Evolutionary conservation across 768 basidiomycete species (phyloP), one percentile per base, ranked within the genome.

Genomic region (Suillus subluteus): DNA sequence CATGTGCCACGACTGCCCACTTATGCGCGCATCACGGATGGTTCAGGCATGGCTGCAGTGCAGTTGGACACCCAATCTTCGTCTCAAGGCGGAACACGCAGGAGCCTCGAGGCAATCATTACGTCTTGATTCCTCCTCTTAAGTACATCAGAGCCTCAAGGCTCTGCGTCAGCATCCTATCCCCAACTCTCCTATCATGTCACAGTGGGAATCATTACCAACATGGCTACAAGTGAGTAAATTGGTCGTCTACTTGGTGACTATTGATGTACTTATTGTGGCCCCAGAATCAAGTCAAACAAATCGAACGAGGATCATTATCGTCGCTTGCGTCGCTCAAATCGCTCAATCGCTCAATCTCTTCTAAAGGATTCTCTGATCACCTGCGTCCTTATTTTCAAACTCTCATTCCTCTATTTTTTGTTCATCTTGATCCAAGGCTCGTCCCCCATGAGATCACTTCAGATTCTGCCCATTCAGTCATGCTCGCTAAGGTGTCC

Each of bases 1-100:
- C 32, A 56, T 35, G 32, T 12, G 32, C 11, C 18, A 35, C 21
- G 18, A 6, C 32, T 37, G 32, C 55, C 18, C 11, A 56, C 54
- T 35, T 56, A 6, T 13, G 55, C 12, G 18, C 12, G 32, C 35
- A n/a, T 56, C 12, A 37, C 21, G 11, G 35, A n/a, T 37, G 32
- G 18, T 56, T 56, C 11, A 56, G 35, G 55, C 55, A n/a, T 56
- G 55, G 55, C 55, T 37, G 55, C 35, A 56, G 55, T 56, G 55
- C 32, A 56, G 11, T 56, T 6, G 11, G 21, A 56, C 32, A n/a
- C 55, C 6, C 32, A 6, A 13, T n/a, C 32, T 56, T 56, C 12
- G 21, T 56, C 32, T 56, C 32, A 56, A 56, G 55, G 32, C 32
- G 18, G 9, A 56, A 56, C 55, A 56, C 21, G 55, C 55, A 35